Base-by-base conservation (phyloP, 1,284 basidiomycete genomes). In the Ceratobasidium sp. region DNA sequence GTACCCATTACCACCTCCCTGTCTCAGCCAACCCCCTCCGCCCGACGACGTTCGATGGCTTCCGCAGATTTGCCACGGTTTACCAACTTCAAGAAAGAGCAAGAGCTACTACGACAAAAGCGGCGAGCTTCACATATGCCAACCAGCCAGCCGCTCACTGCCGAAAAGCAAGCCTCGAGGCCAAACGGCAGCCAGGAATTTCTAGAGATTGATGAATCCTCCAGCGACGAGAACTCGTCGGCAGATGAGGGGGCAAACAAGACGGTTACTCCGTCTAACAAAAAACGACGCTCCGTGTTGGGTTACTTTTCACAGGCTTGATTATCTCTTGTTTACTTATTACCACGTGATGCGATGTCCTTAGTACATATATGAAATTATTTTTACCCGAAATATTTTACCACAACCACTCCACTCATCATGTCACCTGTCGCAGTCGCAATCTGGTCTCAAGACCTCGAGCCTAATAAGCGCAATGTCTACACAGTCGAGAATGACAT, bases 401-500 rank as follows among this genome's bases (percentile, higher is more conserved):
- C 48, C 49, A n/a, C 63, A 16, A 51, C 51, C n/a, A 49, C 48
- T 54, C 36, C 63, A 59, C n/a, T 11, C 30, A 30, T n/a, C 1
- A 53, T 28, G 23, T 36, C 53, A 53, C 28, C 51, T 9, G 33
- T 67, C 63, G 28, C 49, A 11, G 49, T 67, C n/a, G 63, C 63
- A 67, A 40, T 67, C 63, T 67, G 63, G 63, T 67, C 63, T n/a
- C 63, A 67, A 36, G 63, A 67, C 51, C 48, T 67, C 21, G 63
- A 67, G 21, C 63, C 63, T 23, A 56, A 56, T 23, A 67, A 67
- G 63, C 63, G 63, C 51, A 67, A 67, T 38, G 28, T 67, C 14
- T 67, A 67, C 63, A 54, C 30, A 14, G 63, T 67, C 21, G 63
- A 67, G 36, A 67, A 67, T 18, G 63, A 67, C 36, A 67, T 67